phyloP scores from a whole-genome alignment of 2,329 filamentous ascomycete species.

The Fusarium dlaminii region DNA sequence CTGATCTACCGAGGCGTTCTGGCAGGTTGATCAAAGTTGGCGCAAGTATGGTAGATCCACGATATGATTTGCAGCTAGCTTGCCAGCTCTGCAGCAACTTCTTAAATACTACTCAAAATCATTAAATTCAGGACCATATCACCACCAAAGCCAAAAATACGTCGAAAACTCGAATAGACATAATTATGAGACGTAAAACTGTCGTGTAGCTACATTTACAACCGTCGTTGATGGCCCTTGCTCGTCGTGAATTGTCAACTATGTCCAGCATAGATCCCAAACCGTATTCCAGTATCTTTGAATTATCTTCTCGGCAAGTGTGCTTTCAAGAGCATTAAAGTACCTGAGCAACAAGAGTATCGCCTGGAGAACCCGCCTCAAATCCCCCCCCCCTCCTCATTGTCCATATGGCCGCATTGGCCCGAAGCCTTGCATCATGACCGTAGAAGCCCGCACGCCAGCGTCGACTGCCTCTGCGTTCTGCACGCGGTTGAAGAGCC shows the following conservation, averaged over 20 bases:
- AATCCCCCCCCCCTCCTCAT: constrained; percentile 11
- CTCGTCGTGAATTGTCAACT: constrained; percentile 22
- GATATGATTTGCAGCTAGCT: neutral
- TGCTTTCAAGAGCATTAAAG: constrained; percentile 1
- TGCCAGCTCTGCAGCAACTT: neutral
- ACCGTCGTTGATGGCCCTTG: constrained; percentile 9
- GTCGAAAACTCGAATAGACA: constrained; percentile 5
- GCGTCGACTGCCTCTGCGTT: constrained; percentile 49
- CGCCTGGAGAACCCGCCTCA: constrained; percentile 21
- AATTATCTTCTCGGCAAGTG: constrained; percentile 33
- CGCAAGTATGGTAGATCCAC: neutral
- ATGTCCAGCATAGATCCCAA: constrained; percentile 39
- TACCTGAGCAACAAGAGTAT: constrained; percentile 6
- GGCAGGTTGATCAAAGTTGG: neutral
- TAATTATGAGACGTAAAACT: constrained; percentile 32
- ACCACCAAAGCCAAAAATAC: neutral
- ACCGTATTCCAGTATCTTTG: constrained; percentile 32
- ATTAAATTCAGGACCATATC: neutral
- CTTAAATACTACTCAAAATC: neutral
- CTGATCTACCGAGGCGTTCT: neutral
- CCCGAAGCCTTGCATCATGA: constrained; percentile 52
- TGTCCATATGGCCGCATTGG: constrained; percentile 50
- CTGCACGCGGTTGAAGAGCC: constrained; percentile 75
- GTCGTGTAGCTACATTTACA: constrained; percentile 27
- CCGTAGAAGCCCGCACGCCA: constrained; percentile 46